Evolutionary conservation across 208 protist species (phyloP), one percentile per base, ranked within the genome.

Genomic region (Acanthamoeba healyi): DNA sequence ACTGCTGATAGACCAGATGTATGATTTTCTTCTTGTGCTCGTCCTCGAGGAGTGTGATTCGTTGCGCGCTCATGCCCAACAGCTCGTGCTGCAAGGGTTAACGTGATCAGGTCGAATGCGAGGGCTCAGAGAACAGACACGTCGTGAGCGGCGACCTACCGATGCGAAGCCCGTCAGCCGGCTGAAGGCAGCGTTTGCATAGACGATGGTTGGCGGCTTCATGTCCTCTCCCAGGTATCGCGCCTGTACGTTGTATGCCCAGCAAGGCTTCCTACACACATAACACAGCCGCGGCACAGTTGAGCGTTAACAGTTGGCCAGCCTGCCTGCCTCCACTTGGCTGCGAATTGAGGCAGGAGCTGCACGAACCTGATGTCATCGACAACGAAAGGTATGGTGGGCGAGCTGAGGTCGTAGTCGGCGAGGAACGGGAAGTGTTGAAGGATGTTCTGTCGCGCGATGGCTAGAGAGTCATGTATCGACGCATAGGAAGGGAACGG

Each of bases 121-220:
- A n/a, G n/a, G n/a, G n/a, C n/a, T n/a, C n/a, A n/a, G n/a, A n/a
- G n/a, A n/a, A n/a, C n/a, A n/a, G n/a, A n/a, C n/a, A n/a, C 26
- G 29, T 24, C 1, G 61, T 14, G 24, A 1, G 61, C 36, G 61
- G 61, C 7, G 29, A 36, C n/a, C 36, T n/a, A 86, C 77, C 77
- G 77, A 86, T 6, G 77, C 44, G 44, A 42, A 86, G 26, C 77
- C 77, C 7, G 77, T 86, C 14, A 86, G 44, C 7, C 44, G 77
- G 77, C 44, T 34, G 29, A 42, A 86, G 26, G 77, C 77, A 44
- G 19, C 58, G 77, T 86, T 86, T 40, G 44, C 77, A 22, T 86
- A 86, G 77, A 86, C 32, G 77, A 86, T 86, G 44, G 44, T 86
- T 2, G 77, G 77, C 26, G 77, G 46, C 77, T 86, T 86, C 44